phyloP scores from a whole-genome alignment of 164 flowering plant species.

The Piper longum region DNA sequence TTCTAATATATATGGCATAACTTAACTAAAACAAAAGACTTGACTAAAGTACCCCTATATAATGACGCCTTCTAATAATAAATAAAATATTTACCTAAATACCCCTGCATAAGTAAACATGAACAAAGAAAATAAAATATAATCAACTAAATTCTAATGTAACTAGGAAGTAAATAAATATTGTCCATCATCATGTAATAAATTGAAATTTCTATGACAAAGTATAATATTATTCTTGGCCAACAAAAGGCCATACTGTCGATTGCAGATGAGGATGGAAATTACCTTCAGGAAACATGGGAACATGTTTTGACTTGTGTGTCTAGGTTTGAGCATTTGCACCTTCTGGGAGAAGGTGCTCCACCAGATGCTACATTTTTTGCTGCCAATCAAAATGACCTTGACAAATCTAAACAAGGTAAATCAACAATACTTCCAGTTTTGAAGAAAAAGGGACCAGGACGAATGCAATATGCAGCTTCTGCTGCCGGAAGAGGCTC shows the following conservation, averaged over 20 bases:
- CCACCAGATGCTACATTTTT: constrained; percentile 88
- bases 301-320: constrained; percentile 94
- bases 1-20: too few species aligned
- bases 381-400: constrained; percentile 35
- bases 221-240: too few species aligned
- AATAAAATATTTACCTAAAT: too few species aligned
- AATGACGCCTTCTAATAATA: too few species aligned
- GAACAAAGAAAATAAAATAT: too few species aligned
- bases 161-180: too few species aligned
- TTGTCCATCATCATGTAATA: too few species aligned
- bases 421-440: constrained; percentile 45
- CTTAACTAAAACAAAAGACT: too few species aligned
- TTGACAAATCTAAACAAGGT: constrained; percentile 44
- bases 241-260: constrained; percentile 65
- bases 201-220: too few species aligned
- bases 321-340: constrained; percentile 93
- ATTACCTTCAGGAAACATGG: constrained; percentile 92
- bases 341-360: constrained; percentile 90
- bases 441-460: constrained; percentile 61
- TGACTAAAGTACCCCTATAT: too few species aligned
- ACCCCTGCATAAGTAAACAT: too few species aligned
- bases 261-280: constrained; percentile 94
- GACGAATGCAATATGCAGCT: constrained; percentile 72
- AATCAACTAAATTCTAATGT: too few species aligned
- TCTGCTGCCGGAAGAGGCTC: constrained; percentile 98